A percentile compares a stretch with the other conserved stretches of the same genome.
phyloP scores from a whole-genome alignment of 1,139 yeast species.

The Pichia sp. region DNA sequence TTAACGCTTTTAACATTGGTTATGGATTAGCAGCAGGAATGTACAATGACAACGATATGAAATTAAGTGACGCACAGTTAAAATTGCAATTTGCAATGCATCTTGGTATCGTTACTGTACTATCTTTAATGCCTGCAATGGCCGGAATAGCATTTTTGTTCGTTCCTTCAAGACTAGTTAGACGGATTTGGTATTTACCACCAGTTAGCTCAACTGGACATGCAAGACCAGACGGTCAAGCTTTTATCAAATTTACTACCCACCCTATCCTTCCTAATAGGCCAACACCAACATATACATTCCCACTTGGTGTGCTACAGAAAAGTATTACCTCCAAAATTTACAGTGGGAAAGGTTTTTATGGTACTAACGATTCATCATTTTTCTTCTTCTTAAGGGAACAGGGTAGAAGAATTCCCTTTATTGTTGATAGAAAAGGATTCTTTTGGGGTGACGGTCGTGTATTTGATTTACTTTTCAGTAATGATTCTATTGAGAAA shows the following conservation, averaged over 20 bases:
- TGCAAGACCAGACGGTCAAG: slow-evolving; percentile 30
- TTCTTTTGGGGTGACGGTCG: slow-evolving; percentile 92
- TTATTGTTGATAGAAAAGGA: slow-evolving; percentile 80
- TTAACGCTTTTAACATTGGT: slow-evolving; percentile 55
- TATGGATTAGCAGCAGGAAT: slow-evolving; percentile 45
- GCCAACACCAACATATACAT: slow-evolving; percentile 66
- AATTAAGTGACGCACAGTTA: slow-evolving; percentile 26
- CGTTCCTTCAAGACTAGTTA: slow-evolving; percentile 60
- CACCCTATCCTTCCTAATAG: slow-evolving; percentile 72
- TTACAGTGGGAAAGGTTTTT: slow-evolving; percentile 82
- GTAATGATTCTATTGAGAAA: slow-evolving; percentile 65
- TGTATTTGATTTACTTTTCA: slow-evolving; percentile 70
- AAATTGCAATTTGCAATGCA: slow-evolving; percentile 23
- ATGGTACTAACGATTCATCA: slow-evolving; percentile 72
- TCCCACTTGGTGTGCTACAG: slow-evolving; percentile 49
- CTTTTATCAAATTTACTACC: slow-evolving; percentile 54
- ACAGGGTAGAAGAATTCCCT: slow-evolving; percentile 46
- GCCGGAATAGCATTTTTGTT: slow-evolving; percentile 38
- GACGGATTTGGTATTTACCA: slow-evolving; percentile 75
- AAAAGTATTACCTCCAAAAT: slow-evolving; percentile 60
- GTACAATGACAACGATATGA: slow-evolving; percentile 51
- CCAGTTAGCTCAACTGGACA: slow-evolving; percentile 12
- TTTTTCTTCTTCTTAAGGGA: slow-evolving; percentile 71
- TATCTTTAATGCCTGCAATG: slow-evolving; percentile 35
- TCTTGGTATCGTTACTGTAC: slow-evolving; percentile 37